Conservation (phyloP, 2,329 filamentous ascomycete genomes). For the Colletotrichum coccodes region DNA sequence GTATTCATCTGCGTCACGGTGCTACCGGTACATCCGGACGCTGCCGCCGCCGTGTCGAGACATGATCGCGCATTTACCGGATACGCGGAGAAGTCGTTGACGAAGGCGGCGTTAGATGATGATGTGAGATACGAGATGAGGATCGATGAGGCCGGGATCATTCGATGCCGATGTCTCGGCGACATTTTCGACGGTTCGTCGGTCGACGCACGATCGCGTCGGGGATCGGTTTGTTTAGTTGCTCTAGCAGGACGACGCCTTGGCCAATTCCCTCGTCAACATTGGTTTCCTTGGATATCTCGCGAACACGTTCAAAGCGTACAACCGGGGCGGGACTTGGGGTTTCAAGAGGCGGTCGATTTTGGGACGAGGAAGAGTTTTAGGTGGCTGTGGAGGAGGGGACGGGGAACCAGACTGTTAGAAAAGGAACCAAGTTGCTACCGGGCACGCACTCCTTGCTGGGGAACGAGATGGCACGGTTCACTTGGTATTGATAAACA, state of each 20-base stretch:
- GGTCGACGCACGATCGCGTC: constrained; percentile 19
- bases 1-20: constrained; percentile 26
- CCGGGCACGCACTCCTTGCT: not conserved
- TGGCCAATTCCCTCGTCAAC: not conserved
- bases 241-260: constrained; percentile 14
- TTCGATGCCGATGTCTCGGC: constrained; percentile 15
- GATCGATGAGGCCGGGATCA: constrained; percentile 13
- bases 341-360: constrained; percentile 5
- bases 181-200: constrained; percentile 17
- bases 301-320: not conserved
- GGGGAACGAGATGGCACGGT: constrained; percentile 15
- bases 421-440: constrained; percentile 27
- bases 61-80: constrained; percentile 16
- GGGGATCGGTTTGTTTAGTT: not conserved
- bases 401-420: constrained; percentile 7
- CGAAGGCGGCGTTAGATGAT: constrained; percentile 3
- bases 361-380: constrained; percentile 29
- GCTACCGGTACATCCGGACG: constrained; percentile 24
- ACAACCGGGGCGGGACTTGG: not conserved
- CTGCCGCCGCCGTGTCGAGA: constrained; percentile 11
- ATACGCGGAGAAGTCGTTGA: constrained; percentile 27
- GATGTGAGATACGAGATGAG: constrained; percentile 22
- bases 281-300: constrained; percentile 3
- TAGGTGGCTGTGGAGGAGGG: constrained; percentile 28
- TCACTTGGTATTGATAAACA: constrained; percentile 24